A percentile compares a stretch with the other conserved stretches of the same genome.
phyloP scores from a whole-genome alignment of 73 alveolate species.

The Tetrahymena borealis region DNA sequence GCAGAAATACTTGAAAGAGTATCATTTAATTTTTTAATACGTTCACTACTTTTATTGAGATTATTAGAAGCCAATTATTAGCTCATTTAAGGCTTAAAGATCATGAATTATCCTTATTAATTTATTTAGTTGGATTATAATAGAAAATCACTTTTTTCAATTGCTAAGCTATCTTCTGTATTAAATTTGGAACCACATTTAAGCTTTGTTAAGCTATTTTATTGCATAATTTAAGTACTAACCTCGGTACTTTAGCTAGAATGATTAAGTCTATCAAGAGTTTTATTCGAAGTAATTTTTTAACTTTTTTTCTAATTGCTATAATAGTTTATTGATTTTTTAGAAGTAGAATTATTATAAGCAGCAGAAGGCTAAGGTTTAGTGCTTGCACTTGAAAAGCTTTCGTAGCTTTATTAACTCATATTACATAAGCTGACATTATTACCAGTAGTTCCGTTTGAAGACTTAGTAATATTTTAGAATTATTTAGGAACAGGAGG shows the following conservation, averaged over 20 bases:
- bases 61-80: not conserved
- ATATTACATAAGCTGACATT: not conserved
- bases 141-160: not conserved
- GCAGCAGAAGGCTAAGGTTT: not conserved
- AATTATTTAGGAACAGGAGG: not conserved
- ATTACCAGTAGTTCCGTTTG: not conserved
- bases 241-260: not conserved
- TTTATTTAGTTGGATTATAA: not conserved
- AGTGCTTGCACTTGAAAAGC: not conserved
- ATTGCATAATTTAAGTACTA: not conserved
- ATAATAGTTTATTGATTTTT: not conserved
- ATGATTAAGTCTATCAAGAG: not conserved
- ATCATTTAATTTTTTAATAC: not conserved
- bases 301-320: not conserved
- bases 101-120: not conserved
- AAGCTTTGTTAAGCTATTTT: not conserved
- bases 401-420: not conserved
- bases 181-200: not conserved
- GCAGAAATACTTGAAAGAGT: not conserved
- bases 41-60: not conserved
- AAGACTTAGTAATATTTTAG: not conserved
- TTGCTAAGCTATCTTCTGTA: not conserved
- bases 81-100: not conserved
- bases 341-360: not conserved
- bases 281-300: not conserved